Evolutionary conservation across 208 protist species (phyloP).

Genomic region (Leishmania turanica): DNA sequence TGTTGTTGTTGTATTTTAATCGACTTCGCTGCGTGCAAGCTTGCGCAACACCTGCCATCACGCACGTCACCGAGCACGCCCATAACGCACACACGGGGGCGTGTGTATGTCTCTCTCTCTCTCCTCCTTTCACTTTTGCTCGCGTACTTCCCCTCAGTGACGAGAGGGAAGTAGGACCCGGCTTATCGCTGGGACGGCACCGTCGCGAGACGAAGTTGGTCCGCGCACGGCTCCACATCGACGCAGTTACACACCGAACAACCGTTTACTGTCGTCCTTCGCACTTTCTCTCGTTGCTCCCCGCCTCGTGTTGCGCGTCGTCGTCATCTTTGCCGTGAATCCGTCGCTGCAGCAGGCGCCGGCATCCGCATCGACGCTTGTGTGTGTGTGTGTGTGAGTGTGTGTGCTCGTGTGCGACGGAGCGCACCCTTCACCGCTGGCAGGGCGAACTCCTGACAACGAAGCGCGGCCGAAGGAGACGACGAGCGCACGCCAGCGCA

Average conservation of each 20-base stretch:
- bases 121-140: background rate
- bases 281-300: background rate
- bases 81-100: too few species aligned
- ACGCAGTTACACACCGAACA: background rate
- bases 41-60: too few species aligned
- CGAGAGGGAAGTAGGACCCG: background rate
- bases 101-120: too few species aligned
- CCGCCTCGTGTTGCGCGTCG: background rate
- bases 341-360: background rate
- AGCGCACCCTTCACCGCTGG: background rate
- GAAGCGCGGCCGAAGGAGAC: background rate
- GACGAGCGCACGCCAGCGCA: background rate
- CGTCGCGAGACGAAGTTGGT: background rate
- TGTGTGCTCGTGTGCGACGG: background rate
- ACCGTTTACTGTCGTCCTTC: background rate
- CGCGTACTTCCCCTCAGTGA: background rate
- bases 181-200: background rate
- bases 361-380: background rate
- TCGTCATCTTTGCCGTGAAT: background rate
- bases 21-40: too few species aligned
- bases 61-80: too few species aligned
- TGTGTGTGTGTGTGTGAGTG: background rate
- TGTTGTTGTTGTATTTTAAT: too few species aligned
- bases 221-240: background rate
- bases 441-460: background rate